A percentile compares a stretch with the other conserved stretches of the same genome.
Evolutionary conservation across 2,329 filamentous ascomycete species (phyloP).

Genomic region (Beauveria sp.): DNA sequence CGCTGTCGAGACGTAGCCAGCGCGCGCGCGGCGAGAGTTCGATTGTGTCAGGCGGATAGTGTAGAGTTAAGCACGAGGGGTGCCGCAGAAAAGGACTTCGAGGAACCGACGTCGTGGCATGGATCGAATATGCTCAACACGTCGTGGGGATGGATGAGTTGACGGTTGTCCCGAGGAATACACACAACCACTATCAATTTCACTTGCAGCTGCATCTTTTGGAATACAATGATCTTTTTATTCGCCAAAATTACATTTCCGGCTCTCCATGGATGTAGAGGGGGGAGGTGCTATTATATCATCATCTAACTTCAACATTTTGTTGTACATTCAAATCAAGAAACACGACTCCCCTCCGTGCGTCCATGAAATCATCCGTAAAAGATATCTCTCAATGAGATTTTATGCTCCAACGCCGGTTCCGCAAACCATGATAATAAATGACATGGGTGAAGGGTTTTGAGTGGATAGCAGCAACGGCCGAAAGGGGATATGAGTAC

Average conservation of each 20-base stretch:
- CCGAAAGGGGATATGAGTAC: constrained; percentile 41
- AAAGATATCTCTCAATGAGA: constrained; percentile 31
- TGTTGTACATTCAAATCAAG: constrained; percentile 24
- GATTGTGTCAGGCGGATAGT: neutral
- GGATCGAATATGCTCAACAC: constrained; percentile 11
- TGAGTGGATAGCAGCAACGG: constrained; percentile 27
- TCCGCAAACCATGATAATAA: constrained; percentile 40
- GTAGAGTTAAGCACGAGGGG: neutral
- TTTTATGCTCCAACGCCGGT: constrained; percentile 47
- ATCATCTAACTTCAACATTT: constrained; percentile 34
- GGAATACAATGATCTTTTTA: neutral
- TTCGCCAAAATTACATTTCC: constrained; percentile 5
- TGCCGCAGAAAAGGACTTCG: neutral
- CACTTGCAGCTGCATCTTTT: neutral
- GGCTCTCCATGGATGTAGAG: constrained; percentile 31
- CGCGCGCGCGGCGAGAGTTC: neutral
- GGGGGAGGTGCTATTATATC: constrained; percentile 50
- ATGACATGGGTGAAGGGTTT: constrained; percentile 36
- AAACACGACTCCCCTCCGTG: constrained; percentile 32
- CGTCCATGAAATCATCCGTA: constrained; percentile 36
- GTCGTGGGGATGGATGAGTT: constrained; percentile 11
- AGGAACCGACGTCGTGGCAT: neutral
- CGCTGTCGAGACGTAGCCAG: neutral
- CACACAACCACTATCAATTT: neutral
- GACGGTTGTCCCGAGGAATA: too few species aligned